Conservation (phyloP, 345 rosid species). For the Luvunga scandens region DNA sequence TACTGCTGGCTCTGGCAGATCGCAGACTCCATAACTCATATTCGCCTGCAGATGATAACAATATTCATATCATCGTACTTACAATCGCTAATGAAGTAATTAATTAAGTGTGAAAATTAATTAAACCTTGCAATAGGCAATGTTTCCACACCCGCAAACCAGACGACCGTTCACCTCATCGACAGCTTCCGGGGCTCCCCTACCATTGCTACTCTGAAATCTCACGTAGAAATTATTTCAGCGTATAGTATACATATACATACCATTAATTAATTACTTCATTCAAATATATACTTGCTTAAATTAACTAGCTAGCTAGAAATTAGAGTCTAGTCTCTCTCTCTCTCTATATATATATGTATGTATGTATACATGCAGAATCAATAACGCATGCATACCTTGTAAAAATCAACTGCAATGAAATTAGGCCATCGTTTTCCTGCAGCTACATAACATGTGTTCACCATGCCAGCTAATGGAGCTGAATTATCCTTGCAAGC, state of each 20-base stretch:
- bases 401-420: slow-evolving; percentile 87
- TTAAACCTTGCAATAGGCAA: slow-evolving; percentile 60
- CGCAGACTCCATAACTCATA: slow-evolving; percentile 43
- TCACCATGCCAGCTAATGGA: slow-evolving; percentile 54
- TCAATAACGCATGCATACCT: slow-evolving; percentile 37
- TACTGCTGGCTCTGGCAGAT: slow-evolving; percentile 28
- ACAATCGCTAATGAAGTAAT: neutral
- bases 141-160: slow-evolving; percentile 64
- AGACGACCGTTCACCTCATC: slow-evolving; percentile 76
- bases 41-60: slow-evolving; percentile 38
- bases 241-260: too few species aligned
- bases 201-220: slow-evolving; percentile 78
- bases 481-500: slow-evolving; percentile 81
- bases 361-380: neutral
- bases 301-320: too few species aligned
- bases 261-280: neutral
- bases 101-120: slow-evolving; percentile 15
- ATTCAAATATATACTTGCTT: neutral
- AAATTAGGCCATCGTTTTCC: slow-evolving; percentile 92
- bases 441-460: slow-evolving; percentile 54
- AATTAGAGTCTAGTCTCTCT: too few species aligned
- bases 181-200: slow-evolving; percentile 75
- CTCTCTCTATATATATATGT: too few species aligned
- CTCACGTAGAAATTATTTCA: neutral
- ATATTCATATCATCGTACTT: neutral